Conservation (phyloP, 2,329 filamentous ascomycete species). For the Colletotrichum sp. region DNA sequence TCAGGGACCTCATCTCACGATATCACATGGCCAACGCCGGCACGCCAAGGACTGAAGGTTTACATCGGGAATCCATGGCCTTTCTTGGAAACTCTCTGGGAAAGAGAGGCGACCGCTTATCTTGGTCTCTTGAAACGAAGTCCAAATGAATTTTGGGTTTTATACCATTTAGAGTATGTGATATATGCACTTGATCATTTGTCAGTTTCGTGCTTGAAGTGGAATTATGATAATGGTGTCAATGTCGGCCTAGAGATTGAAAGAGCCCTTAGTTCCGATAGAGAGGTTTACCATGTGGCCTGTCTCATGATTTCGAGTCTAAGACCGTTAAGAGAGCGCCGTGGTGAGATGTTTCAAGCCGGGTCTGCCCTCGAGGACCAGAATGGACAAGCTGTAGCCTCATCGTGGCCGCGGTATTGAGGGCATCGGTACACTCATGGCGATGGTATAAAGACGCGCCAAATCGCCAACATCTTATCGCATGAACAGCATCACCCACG, state of each 20-base stretch:
- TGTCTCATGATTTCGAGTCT: neutral
- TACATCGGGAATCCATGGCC: too few relatives aligned
- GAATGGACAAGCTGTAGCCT: neutral
- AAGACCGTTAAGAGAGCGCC: neutral
- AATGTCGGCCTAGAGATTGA: neutral
- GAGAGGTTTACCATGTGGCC: neutral
- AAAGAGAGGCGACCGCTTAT: neutral
- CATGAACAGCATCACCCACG: neutral
- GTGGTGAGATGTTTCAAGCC: neutral
- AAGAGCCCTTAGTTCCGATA: neutral
- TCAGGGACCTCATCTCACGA: neutral
- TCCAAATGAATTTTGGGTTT: neutral
- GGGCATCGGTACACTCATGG: rapidly evolving
- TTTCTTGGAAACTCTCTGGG: too few relatives aligned
- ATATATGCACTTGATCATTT: neutral
- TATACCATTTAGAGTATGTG: neutral
- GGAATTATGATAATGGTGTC: neutral
- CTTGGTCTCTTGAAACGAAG: neutral
- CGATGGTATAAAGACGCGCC: neutral
- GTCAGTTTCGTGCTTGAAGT: neutral
- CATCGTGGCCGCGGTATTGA: neutral
- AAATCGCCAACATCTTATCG: neutral
- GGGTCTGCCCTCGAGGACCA: neutral
- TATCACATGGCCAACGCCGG: neutral
- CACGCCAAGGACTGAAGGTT: too few relatives aligned